Evolutionary conservation across 2,329 filamentous ascomycete species (phyloP), one percentile per base, ranked within the genome.

Genomic region (Leptographium galeiforme): DNA sequence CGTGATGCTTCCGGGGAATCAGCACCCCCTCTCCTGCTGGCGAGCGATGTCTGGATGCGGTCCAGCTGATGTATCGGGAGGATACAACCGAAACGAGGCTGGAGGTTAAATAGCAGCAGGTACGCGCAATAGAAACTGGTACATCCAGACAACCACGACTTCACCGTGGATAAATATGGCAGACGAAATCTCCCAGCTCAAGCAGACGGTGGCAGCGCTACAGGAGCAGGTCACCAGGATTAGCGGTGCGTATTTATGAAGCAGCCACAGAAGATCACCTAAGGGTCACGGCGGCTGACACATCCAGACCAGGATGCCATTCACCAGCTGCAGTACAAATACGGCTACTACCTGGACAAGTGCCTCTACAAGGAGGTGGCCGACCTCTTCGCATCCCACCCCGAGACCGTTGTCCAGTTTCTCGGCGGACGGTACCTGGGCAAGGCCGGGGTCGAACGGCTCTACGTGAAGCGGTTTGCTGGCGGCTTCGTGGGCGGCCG

Each of bases 281-380:
- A n/a, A 46, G 18, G 11, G 18, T 25, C n/a, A 33, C 19, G 16
- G 16, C 14, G 10, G 7, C 14, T 49, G 19, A 48, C 36, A 11
- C 3, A 32, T 36, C n/a, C 34, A 75, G 75, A 77, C 54, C 73
- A 78, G 61, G 71, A 74, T 39, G 73, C 78, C 57, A 70, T 78
- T 48, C 72, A 73, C 54, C 78, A 77, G 61, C 68, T 74, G 4
- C 76, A 79, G 60, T 76, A 74, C 67, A 78, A 75, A 56, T 79
- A 79, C 62, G 76, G 76, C 32, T 79, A 79, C 62, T 79, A 79
- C 61, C 67, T 79, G 32, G 76, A 79, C 65, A 79, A 79, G 58
- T 79, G 76, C 56, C 66, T 79, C 1, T 79, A 78, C 63, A 70
- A 77, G 57, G 74, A 79, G 66, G 74, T 72, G 8, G 30, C 25